phyloP scores from a whole-genome alignment of 129 eudicot genomes.

The Solidago caesia region DNA sequence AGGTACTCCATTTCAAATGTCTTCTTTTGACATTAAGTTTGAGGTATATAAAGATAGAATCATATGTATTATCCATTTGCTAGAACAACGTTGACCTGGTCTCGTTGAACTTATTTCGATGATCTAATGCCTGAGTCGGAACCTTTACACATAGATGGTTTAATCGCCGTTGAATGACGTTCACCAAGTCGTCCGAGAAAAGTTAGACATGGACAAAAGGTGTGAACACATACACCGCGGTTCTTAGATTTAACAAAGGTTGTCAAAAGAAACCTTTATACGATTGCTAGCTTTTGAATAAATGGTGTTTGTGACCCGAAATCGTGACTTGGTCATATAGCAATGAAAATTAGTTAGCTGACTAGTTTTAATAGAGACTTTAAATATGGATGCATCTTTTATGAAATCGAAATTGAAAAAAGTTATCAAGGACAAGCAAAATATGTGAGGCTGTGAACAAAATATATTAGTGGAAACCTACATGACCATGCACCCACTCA shows the following conservation, averaged over 20 bases:
- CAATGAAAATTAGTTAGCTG: neutral
- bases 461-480: slow-evolving; percentile 23
- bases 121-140: neutral
- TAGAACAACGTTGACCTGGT: neutral
- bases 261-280: slow-evolving; percentile 14
- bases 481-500: slow-evolving; percentile 21
- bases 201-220: neutral
- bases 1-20: slow-evolving; percentile 14
- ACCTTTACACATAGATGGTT: neutral
- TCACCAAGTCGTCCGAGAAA: slow-evolving; percentile 1
- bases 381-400: neutral
- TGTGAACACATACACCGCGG: slow-evolving; percentile 5
- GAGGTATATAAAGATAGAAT: slow-evolving; percentile 21
- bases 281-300: neutral
- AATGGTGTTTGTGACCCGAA: neutral
- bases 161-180: neutral
- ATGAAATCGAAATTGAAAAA: neutral
- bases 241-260: slow-evolving; percentile 1
- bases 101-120: neutral
- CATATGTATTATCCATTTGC: slow-evolving; percentile 12
- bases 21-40: slow-evolving; percentile 9
- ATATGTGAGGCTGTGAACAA: slow-evolving; percentile 21
- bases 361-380: slow-evolving; percentile 4
- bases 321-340: slow-evolving; percentile 1
- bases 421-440: slow-evolving; percentile 7